Evolutionary conservation across 352 stramenopile genomes (phyloP).

Genomic region (Phytophthora quininea): DNA sequence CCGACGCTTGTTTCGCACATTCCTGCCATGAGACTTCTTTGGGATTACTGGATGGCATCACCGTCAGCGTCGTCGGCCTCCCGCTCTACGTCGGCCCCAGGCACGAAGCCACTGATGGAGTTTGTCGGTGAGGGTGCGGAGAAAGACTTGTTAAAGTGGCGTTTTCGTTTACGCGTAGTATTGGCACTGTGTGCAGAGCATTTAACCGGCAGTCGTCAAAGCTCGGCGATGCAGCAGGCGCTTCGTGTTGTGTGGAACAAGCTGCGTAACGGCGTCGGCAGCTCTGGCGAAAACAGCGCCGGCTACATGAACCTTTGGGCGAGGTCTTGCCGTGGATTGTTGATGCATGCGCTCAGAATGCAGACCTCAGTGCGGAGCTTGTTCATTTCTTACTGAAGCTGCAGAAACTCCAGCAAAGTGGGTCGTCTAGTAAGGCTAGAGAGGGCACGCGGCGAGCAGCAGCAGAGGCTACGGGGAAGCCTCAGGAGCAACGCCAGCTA

Average conservation of each 20-base stretch:
- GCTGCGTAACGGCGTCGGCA: slow-evolving; percentile 45
- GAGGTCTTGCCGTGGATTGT: slow-evolving; percentile 57
- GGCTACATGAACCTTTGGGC: slow-evolving; percentile 43
- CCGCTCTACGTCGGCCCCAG: slow-evolving; percentile 14
- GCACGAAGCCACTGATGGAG: slow-evolving; percentile 56
- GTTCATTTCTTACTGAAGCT: slow-evolving; percentile 74
- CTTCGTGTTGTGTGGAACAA: slow-evolving; percentile 70
- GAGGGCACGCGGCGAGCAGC: slow-evolving; percentile 15
- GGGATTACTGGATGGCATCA: slow-evolving; percentile 63
- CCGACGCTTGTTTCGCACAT: slow-evolving; percentile 36
- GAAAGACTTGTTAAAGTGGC: slow-evolving; percentile 56
- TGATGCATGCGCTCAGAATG: slow-evolving; percentile 50
- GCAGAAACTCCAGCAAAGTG: slow-evolving; percentile 53
- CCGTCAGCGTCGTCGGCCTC: slow-evolving; percentile 28
- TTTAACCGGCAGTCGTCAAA: slow-evolving; percentile 43
- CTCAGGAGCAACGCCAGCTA: slow-evolving; percentile 34
- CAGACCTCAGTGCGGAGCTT: slow-evolving; percentile 61
- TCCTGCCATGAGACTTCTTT: slow-evolving; percentile 52
- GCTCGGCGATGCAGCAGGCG: slow-evolving; percentile 44
- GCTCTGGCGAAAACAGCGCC: slow-evolving; percentile 28
- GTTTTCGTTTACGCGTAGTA: slow-evolving; percentile 61
- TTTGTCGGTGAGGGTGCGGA: slow-evolving; percentile 51
- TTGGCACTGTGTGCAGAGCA: slow-evolving; percentile 55
- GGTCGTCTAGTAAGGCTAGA: slow-evolving; percentile 21
- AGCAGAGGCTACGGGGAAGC: slow-evolving; percentile 22